Evolutionary conservation across 352 stramenopile genomes (phyloP), one percentile per base, ranked within the genome.

Genomic region (Phytophthora lateralis): DNA sequence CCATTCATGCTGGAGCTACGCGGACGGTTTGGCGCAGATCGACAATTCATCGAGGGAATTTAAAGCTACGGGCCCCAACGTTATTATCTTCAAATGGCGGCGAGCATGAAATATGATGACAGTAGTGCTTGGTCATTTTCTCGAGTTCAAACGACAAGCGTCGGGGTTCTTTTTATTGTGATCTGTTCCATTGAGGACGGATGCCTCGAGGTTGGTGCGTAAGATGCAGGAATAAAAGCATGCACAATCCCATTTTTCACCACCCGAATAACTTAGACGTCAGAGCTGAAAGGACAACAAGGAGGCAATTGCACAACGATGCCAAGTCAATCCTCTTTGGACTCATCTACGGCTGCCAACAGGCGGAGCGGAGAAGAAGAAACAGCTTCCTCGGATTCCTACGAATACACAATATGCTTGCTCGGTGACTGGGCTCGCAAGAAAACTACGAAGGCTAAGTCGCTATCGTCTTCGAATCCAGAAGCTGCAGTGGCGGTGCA

Each of bases 341-440:
- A 66, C 6, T 35, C 26, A 14, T 34, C 47, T 39, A 2, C 27
- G 27, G 29, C 3, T 45, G 12, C n/a, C 17, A 27, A 5, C 26
- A 66, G 49, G 46, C 35, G 46, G 17, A 56, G 24, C 17, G 17
- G 41, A 6, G 49, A 66, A 32, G 53, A 38, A 8, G 50, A 68
- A 1, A 37, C 17, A n/a, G 32, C 26, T 15, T 24, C 26, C 6
- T 7, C 55, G 12, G 42, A 43, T 20, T 39, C 41, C 3, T 56
- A 85, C 43, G 75, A 79, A 43, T 90, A 88, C 65, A 73, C 75
- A 20, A 48, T 90, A 8, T 87, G 70, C 26, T 21, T 88, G 0
- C n/a, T 90, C 7, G 78, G 80, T 11, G 72, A 82, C 37, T 66
- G 72, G 53, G 60, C 69, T 11, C 66, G 70, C 10, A 41, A 26